phyloP scores from a whole-genome alignment of 2,329 filamentous ascomycete genomes.

The Dryadomyces sulphureus region DNA sequence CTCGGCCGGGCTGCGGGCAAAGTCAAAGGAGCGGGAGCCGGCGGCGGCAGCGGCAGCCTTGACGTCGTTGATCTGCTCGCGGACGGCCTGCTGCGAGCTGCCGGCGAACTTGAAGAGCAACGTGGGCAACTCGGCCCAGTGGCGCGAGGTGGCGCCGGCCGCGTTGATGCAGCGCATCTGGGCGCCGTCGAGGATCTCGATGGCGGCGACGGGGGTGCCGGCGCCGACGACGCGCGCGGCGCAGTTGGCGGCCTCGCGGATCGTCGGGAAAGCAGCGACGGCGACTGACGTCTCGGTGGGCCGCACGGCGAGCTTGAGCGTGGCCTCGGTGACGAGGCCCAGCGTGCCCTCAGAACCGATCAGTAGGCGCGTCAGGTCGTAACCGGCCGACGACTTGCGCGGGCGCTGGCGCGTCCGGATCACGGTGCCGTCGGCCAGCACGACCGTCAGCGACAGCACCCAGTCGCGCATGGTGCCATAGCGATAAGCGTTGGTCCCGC shows the following conservation, averaged over 20 bases:
- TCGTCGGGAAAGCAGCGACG: conserved; percentile 41
- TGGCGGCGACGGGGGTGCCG: conserved; percentile 75
- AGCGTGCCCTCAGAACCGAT: conserved; percentile 87
- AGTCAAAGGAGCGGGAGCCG: conserved; percentile 59
- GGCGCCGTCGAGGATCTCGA: conserved; percentile 83
- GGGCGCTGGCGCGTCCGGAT: conserved; percentile 82
- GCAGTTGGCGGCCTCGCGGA: conserved; percentile 63
- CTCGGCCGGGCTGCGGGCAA: conserved; percentile 53
- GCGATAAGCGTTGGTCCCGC: conserved; percentile 77
- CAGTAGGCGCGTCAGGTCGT: conserved; percentile 80
- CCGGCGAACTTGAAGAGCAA: conserved; percentile 78
- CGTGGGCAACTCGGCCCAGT: conserved; percentile 60
- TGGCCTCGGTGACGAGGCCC: conserved; percentile 81
- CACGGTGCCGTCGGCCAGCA: conserved; percentile 77
- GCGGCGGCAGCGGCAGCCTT: conserved; percentile 44
- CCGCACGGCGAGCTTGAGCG: conserved; percentile 69
- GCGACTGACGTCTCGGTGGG: conserved; percentile 71
- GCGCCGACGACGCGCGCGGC: conserved; percentile 66
- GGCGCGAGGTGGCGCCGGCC: conserved; percentile 48
- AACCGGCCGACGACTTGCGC: conserved; percentile 79
- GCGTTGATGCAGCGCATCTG: conserved; percentile 64
- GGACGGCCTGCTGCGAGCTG: conserved; percentile 47
- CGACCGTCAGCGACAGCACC: conserved; percentile 76
- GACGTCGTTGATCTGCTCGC: conserved; percentile 63
- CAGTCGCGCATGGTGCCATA: conserved; percentile 94